These are phyloP conservation scores for Castanospermum australe DNA, from an alignment of 306 rosid genomes.

Conservation along the genomic window DNA sequence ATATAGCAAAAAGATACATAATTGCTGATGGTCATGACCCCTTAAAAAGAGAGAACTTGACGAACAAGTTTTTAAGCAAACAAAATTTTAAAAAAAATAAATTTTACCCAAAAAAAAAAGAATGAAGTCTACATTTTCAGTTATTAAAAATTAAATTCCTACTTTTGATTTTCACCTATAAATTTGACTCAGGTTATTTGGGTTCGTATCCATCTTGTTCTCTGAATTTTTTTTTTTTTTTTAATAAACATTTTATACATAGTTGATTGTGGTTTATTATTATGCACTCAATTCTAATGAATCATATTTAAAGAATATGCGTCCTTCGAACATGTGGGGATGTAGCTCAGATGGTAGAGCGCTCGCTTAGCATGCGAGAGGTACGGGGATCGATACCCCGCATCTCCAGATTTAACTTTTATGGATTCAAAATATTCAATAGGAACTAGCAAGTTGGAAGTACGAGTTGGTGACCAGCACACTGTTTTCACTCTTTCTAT, in stretches of 20 bases:
- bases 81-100: background rate
- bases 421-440: no score
- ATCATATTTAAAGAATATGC: no score
- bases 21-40: background rate
- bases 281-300: no score
- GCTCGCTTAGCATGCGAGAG: slow-evolving; percentile 77
- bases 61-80: background rate
- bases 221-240: background rate
- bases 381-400: slow-evolving; percentile 71
- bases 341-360: slow-evolving; percentile 81
- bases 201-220: background rate
- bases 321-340: no score
- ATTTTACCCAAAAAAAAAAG: no score
- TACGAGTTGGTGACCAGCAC: slow-evolving; percentile 37
- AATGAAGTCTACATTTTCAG: background rate
- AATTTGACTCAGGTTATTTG: background rate
- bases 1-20: no score
- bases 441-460: no score
- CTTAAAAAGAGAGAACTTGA: background rate
- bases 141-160: background rate
- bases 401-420: no score
- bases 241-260: no score
- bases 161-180: background rate
- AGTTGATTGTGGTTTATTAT: no score
- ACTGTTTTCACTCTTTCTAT: slow-evolving; percentile 25